Evolutionary conservation across 139 green algal genomes (phyloP), one percentile per base, ranked within the genome.

Genomic region (Choricystis sp.): DNA sequence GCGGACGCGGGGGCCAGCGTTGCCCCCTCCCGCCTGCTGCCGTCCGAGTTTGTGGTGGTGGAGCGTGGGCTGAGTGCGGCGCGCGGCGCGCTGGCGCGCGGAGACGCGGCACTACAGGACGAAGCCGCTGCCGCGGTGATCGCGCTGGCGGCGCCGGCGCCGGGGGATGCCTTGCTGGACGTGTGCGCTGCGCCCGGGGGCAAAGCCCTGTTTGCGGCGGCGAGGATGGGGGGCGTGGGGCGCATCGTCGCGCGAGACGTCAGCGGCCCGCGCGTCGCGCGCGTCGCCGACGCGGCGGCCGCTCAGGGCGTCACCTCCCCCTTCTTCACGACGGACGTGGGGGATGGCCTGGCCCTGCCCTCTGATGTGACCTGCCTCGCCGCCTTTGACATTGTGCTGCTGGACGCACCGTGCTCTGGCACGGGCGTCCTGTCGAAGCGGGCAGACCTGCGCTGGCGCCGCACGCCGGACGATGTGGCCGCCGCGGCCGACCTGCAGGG

Each of bases 341-440:
- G n/a, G 0, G 77, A 84, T 65, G 57, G 84, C 66, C 57, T 69
- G 2, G 25, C 52, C 26, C 64, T 26, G 25, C 64, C 60, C 25
- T 70, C 56, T 63, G 25, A 20, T 9, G 57, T 26, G 3, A 30
- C 22, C 55, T 20, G n/a, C 57, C 9, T 49, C 14, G 9, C 49
- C n/a, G 29, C 61, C 22, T 94, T 80, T 64, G 86, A 94, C 69
- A 61, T 64, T 2, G 89, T 96, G 57, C 80, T 96, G 57, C 52
- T 96, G 56, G 89, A 96, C 55, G 86, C 82, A 16, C 89, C 89
- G 2, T 96, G 89, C 80, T 86, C 76, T n/a, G 88, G 89, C 27
- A 82, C 79, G 9, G 89, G 89, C 1, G 88, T 96, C 59, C 77
- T 96, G 26, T 60, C 72, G 21, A 95, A 94, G 73, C 74, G 85